Percentiles rank a stretch among this genome's conserved stretches.
These are phyloP conservation scores for Leptomonas pyrrhocoris DNA, from an alignment of 208 protist genomes.

Conservation along the genomic window DNA sequence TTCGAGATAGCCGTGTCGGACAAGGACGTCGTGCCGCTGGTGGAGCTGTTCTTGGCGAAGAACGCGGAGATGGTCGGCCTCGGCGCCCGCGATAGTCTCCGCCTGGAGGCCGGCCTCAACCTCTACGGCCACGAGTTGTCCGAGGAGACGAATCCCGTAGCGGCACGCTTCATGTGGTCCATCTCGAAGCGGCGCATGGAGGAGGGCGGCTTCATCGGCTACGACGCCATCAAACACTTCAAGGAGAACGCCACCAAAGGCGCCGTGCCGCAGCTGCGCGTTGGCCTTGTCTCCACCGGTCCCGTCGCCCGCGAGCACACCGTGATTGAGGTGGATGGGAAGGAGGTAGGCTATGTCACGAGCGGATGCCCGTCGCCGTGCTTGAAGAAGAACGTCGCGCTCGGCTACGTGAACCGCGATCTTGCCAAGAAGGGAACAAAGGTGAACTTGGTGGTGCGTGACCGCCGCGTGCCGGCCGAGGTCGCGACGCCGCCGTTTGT, in stretches of 20 bases:
- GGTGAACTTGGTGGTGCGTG: conserved; percentile 91
- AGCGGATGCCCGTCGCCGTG: conserved; percentile 90
- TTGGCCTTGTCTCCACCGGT: conserved; percentile 91
- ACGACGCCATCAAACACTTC: conserved; percentile 76
- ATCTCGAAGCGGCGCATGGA: conserved; percentile 94
- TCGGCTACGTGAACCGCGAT: conserved; percentile 90
- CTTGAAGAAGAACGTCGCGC: conserved; percentile 89
- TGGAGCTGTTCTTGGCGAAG: conserved; percentile 59
- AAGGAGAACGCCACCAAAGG: conserved; percentile 40
- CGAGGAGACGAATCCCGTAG: conserved; percentile 93
- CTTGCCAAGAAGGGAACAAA: conserved; percentile 75
- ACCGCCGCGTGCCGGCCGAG: conserved; percentile 66
- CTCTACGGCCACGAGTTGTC: conserved; percentile 98
- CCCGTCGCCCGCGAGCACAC: conserved; percentile 89
- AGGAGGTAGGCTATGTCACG: conserved; percentile 90
- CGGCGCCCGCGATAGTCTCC: conserved; percentile 94
- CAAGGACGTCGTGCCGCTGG: conserved; percentile 50
- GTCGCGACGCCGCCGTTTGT: conserved; percentile 95
- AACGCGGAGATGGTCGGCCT: conserved; percentile 87
- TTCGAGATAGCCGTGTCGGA: conserved; percentile 95
- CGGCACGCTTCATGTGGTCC: conserved; percentile 95
- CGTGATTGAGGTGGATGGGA: conserved; percentile 65
- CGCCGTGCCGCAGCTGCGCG: conserved; percentile 75
- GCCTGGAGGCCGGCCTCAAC: conserved; percentile 97
- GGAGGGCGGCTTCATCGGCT: conserved; percentile 94